Conservation (phyloP, 1,284 basidiomycete genomes). For the Schizopora paradoxa region DNA sequence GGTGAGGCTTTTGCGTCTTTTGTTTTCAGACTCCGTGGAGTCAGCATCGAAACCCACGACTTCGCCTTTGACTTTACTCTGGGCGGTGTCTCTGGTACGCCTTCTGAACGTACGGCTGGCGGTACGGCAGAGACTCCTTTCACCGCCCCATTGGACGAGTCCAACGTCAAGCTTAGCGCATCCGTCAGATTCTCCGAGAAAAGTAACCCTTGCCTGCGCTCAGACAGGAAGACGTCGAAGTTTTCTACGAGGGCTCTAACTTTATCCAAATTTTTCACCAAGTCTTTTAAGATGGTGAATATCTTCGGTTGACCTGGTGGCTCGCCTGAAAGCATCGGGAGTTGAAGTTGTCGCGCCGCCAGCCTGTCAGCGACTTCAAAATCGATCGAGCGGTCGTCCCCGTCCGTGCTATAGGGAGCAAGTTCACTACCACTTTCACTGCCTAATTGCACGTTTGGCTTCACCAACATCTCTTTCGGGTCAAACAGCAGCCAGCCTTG, state of each 20-base stretch:
- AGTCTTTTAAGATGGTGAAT: slow-evolving; percentile 71
- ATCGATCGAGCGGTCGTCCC: slow-evolving; percentile 76
- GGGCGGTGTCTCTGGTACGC: slow-evolving; percentile 22
- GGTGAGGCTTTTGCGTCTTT: slow-evolving; percentile 18
- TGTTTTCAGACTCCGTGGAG: slow-evolving; percentile 62
- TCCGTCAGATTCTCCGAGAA: slow-evolving; percentile 93
- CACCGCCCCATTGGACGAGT: slow-evolving; percentile 47
- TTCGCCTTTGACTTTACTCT: slow-evolving; percentile 51
- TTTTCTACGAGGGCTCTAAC: slow-evolving; percentile 70
- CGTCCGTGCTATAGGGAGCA: slow-evolving; percentile 34
- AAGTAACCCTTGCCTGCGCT: slow-evolving; percentile 84
- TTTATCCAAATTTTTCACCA: slow-evolving; percentile 73
- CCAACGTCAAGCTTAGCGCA: slow-evolving; percentile 71
- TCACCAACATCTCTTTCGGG: slow-evolving; percentile 31
- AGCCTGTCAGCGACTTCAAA: slow-evolving; percentile 63
- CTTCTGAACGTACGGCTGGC: no score
- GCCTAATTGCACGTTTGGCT: slow-evolving; percentile 20
- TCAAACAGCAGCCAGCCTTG: slow-evolving; percentile 82
- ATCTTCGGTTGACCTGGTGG: slow-evolving; percentile 71
- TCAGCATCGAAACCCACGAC: slow-evolving; percentile 68
- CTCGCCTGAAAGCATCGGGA: slow-evolving; percentile 63
- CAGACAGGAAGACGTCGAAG: slow-evolving; percentile 82
- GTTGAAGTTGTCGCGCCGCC: slow-evolving; percentile 47
- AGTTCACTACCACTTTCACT: slow-evolving; percentile 22
- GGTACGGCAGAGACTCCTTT: slow-evolving; percentile 21